Evolutionary conservation across 345 rosid genomes (phyloP).

Genomic region (Brassica carinata): DNA sequence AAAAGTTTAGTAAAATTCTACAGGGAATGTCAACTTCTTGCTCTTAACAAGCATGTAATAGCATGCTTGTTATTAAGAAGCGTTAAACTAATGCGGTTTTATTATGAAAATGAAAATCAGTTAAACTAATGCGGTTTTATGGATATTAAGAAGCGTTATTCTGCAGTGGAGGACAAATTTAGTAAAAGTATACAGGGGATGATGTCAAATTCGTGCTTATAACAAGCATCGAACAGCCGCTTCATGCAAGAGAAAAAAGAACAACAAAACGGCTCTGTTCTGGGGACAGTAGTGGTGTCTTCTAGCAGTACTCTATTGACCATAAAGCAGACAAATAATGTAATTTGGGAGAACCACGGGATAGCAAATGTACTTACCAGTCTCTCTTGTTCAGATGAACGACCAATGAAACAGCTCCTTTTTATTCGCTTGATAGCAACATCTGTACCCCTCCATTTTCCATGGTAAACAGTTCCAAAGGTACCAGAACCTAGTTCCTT

Average conservation of each 20-base stretch:
- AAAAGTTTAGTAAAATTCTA: neutral
- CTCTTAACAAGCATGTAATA: neutral
- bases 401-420: slow-evolving; percentile 91
- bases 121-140: slow-evolving; percentile 13
- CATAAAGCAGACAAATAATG: slow-evolving; percentile 19
- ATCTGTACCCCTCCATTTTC: slow-evolving; percentile 99
- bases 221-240: slow-evolving; percentile 14
- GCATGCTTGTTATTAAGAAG: too few species aligned
- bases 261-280: slow-evolving; percentile 11
- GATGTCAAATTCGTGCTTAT: slow-evolving; percentile 18
- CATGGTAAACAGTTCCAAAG: slow-evolving; percentile 99
- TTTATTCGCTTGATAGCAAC: slow-evolving; percentile 96
- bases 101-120: slow-evolving; percentile 18
- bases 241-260: slow-evolving; percentile 16
- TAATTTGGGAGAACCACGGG: slow-evolving; percentile 7
- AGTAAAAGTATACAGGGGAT: slow-evolving; percentile 6
- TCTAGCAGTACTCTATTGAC: slow-evolving; percentile 17
- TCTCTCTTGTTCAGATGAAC: slow-evolving; percentile 95
- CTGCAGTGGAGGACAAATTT: neutral
- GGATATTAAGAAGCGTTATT: slow-evolving; percentile 7
- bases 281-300: neutral
- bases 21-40: slow-evolving; percentile 12
- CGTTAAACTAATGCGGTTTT: too few species aligned
- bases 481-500: slow-evolving; percentile 97
- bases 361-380: slow-evolving; percentile 48